phyloP scores from a whole-genome alignment of 2,329 filamentous ascomycete species.

The Ophiostoma novo-ulmi region DNA sequence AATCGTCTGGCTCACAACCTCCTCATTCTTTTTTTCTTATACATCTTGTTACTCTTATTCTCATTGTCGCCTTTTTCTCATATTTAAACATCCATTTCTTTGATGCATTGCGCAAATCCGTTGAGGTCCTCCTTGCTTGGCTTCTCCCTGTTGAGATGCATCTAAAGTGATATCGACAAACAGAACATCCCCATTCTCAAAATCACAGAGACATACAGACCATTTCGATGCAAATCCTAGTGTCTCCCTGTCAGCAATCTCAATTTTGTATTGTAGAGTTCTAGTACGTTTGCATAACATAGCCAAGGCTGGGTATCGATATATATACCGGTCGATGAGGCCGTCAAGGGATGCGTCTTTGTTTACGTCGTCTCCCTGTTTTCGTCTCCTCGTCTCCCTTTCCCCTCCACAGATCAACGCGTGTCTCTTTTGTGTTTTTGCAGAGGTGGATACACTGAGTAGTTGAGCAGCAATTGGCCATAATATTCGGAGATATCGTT shows the following conservation, averaged over 20 bases:
- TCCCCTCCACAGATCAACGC: background rate
- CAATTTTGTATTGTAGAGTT: background rate
- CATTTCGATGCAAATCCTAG: background rate
- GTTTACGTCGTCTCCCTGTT: background rate
- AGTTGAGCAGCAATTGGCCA: background rate
- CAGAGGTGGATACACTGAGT: background rate
- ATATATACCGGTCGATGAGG: background rate
- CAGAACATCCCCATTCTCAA: background rate
- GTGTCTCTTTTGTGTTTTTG: background rate
- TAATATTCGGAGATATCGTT: background rate
- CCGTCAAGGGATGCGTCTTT: conserved; percentile 4
- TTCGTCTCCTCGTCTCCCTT: background rate
- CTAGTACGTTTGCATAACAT: background rate
- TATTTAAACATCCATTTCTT: background rate
- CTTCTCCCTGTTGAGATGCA: background rate
- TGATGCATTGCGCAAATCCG: background rate
- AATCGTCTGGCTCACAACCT: background rate
- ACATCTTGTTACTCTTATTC: background rate
- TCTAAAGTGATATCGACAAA: background rate
- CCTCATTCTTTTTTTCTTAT: background rate
- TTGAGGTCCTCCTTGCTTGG: background rate
- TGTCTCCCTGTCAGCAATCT: background rate
- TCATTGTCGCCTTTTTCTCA: background rate
- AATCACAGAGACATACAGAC: background rate
- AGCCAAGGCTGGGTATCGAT: background rate